phyloP scores from a whole-genome alignment of 441 rosid species.

The Hura crepitans region DNA sequence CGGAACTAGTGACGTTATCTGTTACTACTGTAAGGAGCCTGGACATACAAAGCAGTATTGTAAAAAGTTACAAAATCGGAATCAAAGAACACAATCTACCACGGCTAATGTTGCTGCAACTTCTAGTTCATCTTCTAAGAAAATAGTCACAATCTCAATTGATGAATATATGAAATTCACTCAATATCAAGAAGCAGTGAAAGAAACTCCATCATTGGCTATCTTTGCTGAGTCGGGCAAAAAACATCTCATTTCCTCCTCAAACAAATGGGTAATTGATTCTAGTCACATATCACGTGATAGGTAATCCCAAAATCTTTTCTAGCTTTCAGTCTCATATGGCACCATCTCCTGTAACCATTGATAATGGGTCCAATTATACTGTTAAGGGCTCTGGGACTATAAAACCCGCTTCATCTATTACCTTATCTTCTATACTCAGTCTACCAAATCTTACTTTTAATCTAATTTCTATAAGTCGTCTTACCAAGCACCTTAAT shows the following conservation, averaged over 20 bases:
- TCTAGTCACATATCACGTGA: neutral
- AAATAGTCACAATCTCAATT: neutral
- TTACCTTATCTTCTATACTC: no score
- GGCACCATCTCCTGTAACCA: neutral
- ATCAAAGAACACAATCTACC: neutral
- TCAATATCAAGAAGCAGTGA: neutral
- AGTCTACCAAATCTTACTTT: no score
- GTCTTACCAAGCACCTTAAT: no score
- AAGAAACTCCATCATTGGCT: neutral
- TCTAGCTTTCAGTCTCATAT: neutral
- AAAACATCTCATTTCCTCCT: neutral
- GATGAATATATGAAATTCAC: neutral
- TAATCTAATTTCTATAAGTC: no score
- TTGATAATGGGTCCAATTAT: neutral
- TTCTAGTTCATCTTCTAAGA: neutral
- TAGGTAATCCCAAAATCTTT: neutral
- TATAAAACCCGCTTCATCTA: no score
- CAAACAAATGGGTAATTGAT: no score
- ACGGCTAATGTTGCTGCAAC: neutral
- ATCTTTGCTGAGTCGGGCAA: neutral
- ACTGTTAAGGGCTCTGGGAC: neutral
- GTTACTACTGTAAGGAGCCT: no score
- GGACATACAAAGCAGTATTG: no score
- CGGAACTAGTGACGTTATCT: neutral
- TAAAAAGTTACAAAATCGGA: no score